phyloP scores from a whole-genome alignment of 192 early-diverging fungal genomes.

The Coemansia sp. region DNA sequence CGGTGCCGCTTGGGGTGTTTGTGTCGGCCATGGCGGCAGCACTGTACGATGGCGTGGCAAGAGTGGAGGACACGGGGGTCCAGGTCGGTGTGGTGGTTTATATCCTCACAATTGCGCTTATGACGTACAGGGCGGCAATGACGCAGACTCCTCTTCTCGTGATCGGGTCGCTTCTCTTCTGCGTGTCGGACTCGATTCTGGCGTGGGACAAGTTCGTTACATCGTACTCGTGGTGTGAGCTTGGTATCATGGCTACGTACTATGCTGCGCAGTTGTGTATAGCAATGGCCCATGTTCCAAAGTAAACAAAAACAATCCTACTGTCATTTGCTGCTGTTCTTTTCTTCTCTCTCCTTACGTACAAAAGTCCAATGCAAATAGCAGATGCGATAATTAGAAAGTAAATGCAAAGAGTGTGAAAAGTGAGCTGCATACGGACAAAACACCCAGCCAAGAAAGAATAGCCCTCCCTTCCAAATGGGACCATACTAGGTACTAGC shows the following conservation, averaged over 20 bases:
- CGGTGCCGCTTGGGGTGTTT: slow-evolving; percentile 22
- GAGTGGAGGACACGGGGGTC: slow-evolving; percentile 26
- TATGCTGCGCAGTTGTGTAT: slow-evolving; percentile 53
- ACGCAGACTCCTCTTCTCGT: slow-evolving; percentile 21
- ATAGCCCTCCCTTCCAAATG: too few species aligned
- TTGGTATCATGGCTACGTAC: slow-evolving; percentile 45
- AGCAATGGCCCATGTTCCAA: slow-evolving; percentile 23
- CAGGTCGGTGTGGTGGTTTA: slow-evolving; percentile 41
- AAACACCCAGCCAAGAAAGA: not conserved
- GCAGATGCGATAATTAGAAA: not conserved
- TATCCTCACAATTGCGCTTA: slow-evolving; percentile 25
- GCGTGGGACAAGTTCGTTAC: slow-evolving; percentile 43
- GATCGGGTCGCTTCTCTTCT: slow-evolving; percentile 39
- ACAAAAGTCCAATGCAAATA: not conserved
- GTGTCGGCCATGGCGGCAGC: slow-evolving; percentile 22
- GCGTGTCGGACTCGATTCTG: slow-evolving; percentile 47
- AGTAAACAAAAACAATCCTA: not conserved
- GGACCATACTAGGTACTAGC: not conserved
- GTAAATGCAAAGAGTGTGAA: not conserved
- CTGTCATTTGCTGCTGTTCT: not conserved
- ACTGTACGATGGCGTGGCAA: slow-evolving; percentile 22
- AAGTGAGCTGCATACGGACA: not conserved
- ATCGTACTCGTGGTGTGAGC: slow-evolving; percentile 32
- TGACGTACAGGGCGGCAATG: slow-evolving; percentile 43
- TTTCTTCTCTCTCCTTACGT: not conserved